A percentile compares a stretch with the other conserved stretches of the same genome.
These are phyloP conservation scores for Sphagnum contortum DNA, from an alignment of 225 moss, liverwort and hornwort species.

Conservation along the genomic window DNA sequence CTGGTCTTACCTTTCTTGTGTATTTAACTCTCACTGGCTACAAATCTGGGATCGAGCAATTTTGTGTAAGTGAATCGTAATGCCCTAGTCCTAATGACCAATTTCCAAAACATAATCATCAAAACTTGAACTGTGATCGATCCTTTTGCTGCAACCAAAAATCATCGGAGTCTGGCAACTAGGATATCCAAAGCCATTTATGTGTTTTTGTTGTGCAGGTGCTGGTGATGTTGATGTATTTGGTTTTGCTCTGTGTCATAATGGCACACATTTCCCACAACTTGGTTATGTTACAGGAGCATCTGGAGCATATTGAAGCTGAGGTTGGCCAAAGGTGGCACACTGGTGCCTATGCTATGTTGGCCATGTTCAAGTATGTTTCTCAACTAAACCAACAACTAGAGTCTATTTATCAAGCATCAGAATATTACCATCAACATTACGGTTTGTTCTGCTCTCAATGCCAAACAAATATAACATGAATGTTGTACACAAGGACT, in stretches of 20 bases:
- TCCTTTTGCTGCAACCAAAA: too few relatives aligned
- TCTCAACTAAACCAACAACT: not conserved
- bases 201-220: constrained; percentile 39
- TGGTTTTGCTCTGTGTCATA: constrained; percentile 68
- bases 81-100: too few relatives aligned
- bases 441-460: too few relatives aligned
- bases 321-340: constrained; percentile 89
- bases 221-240: constrained; percentile 60
- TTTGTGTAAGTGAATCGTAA: constrained; percentile 33
- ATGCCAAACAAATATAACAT: too few relatives aligned
- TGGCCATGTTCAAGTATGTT: constrained; percentile 71
- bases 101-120: too few relatives aligned
- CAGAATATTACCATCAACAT: too few relatives aligned
- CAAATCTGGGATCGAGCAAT: constrained; percentile 85
- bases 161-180: too few relatives aligned
- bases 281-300: constrained; percentile 56
- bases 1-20: constrained; percentile 66
- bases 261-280: constrained; percentile 67
- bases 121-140: too few relatives aligned
- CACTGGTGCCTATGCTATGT: constrained; percentile 66
- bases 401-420: too few relatives aligned
- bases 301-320: constrained; percentile 69
- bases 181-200: too few relatives aligned
- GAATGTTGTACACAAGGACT: too few relatives aligned
- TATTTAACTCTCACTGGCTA: constrained; percentile 87